A percentile compares a stretch with the other conserved stretches of the same genome.
Conservation (phyloP, 2,329 filamentous ascomycete species). For the Didymella pinodella region DNA sequence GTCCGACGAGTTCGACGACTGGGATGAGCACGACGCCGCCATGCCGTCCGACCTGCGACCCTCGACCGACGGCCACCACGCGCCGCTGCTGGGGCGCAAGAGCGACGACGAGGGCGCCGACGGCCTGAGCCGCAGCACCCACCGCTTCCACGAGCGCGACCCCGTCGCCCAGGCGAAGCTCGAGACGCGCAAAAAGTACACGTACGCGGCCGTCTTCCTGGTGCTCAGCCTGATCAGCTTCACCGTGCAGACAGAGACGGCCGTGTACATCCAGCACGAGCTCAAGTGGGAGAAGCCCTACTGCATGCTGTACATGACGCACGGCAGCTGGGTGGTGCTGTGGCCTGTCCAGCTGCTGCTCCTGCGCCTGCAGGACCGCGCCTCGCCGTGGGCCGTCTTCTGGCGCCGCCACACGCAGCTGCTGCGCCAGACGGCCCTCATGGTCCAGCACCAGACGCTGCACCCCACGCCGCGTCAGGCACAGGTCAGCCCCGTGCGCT, state of each 20-base stretch:
- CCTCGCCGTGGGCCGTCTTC: slow-evolving; percentile 82
- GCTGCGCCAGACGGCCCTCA: slow-evolving; percentile 74
- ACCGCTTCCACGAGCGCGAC: slow-evolving; percentile 77
- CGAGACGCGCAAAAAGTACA: slow-evolving; percentile 82
- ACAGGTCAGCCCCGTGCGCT: slow-evolving; percentile 67
- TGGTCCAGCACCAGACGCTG: slow-evolving; percentile 83
- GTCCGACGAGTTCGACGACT: slow-evolving; percentile 54
- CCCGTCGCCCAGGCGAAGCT: slow-evolving; percentile 70
- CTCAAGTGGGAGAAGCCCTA: slow-evolving; percentile 98
- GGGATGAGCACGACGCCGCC: slow-evolving; percentile 54
- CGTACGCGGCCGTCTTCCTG: slow-evolving; percentile 85
- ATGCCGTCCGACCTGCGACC: slow-evolving; percentile 62
- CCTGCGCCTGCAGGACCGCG: slow-evolving; percentile 79
- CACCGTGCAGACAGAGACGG: slow-evolving; percentile 93
- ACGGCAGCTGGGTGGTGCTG: slow-evolving; percentile 89
- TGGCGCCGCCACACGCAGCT: slow-evolving; percentile 77
- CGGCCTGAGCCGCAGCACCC: slow-evolving; percentile 45
- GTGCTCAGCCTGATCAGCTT: slow-evolving; percentile 85
- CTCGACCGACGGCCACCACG: slow-evolving; percentile 54
- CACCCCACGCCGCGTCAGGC: slow-evolving; percentile 63
- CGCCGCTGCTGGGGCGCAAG: slow-evolving; percentile 61
- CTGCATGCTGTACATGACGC: slow-evolving; percentile 98
- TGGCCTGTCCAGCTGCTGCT: slow-evolving; percentile 87
- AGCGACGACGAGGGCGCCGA: slow-evolving; percentile 47
- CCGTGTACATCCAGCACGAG: slow-evolving; percentile 91